Evolutionary conservation across 2,329 filamentous ascomycete species (phyloP), one percentile per base, ranked within the genome.

Genomic region (Coleophoma eucalyptorum): DNA sequence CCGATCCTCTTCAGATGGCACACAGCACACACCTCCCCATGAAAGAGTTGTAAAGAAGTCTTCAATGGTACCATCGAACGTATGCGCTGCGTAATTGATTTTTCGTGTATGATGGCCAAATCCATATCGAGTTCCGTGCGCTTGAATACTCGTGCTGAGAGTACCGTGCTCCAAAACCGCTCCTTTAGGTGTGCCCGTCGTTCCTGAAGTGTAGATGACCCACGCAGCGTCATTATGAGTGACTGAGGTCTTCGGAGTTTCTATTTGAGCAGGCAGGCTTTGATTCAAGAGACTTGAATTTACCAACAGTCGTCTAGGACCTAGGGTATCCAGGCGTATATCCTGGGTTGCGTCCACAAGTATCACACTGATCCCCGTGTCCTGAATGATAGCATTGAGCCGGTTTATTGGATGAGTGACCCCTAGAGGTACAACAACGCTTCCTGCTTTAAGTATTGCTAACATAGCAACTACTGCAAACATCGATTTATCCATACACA

Each of bases 371-470:
- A 44, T 44, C n/a, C 42, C 42, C 26, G 42, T 44, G 11, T 44
- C 32, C 20, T 34, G 11, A 12, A 52, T 42, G 19, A 49, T 41
- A 19, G 20, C 20, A 16, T 43, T 18, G 5, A 49, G 37, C 18
- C 45, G 34, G 13, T 12, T 40, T 37, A 43, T 48, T 20, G 47
- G 41, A 41, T 50, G 49, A 13, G 43, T 33, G n/a, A 41, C 32
- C 4, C 64, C 58, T 10, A 65, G 38, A 12, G 61, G 54, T 35
- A 64, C 58, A 26, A 59, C 61, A 12, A 53, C 55, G 20, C 50
- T 55, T 5, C 58, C 58, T 37, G 56, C 54, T 42, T 56, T 55
- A 13, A 59, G 43, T 4, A 61, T 52, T 49, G 46, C 56, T 13
- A 61, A 46, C 56, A 59, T 56, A 32, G 54, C 56, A 5, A 61